phyloP scores from a whole-genome alignment of 331 rosid genomes.

The Rhamnella rubrinervis region DNA sequence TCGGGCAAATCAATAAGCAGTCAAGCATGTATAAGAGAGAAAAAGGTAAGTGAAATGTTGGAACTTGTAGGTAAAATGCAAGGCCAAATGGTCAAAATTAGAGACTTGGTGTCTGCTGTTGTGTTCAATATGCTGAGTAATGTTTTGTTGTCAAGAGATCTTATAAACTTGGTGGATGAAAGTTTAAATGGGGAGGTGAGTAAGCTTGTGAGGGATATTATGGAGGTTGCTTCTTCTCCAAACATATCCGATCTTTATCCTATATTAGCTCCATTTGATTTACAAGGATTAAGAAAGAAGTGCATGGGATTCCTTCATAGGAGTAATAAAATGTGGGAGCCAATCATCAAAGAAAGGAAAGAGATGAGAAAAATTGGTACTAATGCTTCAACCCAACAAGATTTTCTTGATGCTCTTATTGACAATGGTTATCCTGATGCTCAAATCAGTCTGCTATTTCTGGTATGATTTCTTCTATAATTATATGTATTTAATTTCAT shows the following conservation, averaged over 20 bases:
- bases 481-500: neutral
- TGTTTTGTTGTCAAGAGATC: slow-evolving; percentile 8
- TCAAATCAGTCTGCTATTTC: neutral
- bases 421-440: neutral
- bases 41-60: slow-evolving; percentile 19
- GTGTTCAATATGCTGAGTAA: slow-evolving; percentile 17
- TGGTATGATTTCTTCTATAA: neutral
- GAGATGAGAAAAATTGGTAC: neutral
- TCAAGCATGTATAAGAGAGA: slow-evolving; percentile 13
- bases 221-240: slow-evolving; percentile 3
- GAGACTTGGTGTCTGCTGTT: slow-evolving; percentile 5
- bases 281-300: slow-evolving; percentile 5
- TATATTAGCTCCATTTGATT: neutral
- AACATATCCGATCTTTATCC: slow-evolving; percentile 12
- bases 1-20: slow-evolving; percentile 5
- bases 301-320: neutral
- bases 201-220: neutral
- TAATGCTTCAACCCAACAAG: neutral
- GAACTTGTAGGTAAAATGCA: slow-evolving; percentile 12
- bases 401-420: slow-evolving; percentile 15
- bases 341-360: slow-evolving; percentile 11
- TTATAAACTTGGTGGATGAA: slow-evolving; percentile 6
- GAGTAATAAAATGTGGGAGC: neutral
- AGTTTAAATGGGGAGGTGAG: neutral
- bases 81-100: slow-evolving; percentile 14